phyloP scores from a whole-genome alignment of 2,329 filamentous ascomycete genomes.

The Ascochyta viciae-villosae region DNA sequence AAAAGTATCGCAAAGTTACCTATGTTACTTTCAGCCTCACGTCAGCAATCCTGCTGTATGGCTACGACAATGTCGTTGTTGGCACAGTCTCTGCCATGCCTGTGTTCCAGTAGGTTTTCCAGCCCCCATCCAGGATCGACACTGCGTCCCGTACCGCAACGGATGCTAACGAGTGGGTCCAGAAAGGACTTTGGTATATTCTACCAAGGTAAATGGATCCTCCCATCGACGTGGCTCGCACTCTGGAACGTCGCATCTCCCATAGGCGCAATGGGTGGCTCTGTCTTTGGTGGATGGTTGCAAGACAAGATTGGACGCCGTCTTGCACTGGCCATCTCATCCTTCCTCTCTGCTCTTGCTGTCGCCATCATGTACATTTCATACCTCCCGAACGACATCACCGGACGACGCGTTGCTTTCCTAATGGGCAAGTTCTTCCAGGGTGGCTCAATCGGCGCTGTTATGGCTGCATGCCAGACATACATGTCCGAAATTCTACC shows the following conservation, averaged over 20 bases:
- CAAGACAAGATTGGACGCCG: slow-evolving; percentile 38
- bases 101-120: slow-evolving; percentile 33
- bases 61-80: slow-evolving; percentile 42
- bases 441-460: slow-evolving; percentile 55
- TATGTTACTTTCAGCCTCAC: slow-evolving; percentile 34
- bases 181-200: slow-evolving; percentile 37
- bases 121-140: neutral
- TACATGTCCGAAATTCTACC: slow-evolving; percentile 62
- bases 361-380: slow-evolving; percentile 41
- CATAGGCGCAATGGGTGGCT: slow-evolving; percentile 38
- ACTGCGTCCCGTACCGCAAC: neutral
- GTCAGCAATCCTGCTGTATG: slow-evolving; percentile 39
- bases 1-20: slow-evolving; percentile 39
- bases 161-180: neutral
- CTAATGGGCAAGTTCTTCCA: slow-evolving; percentile 57
- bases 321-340: slow-evolving; percentile 27
- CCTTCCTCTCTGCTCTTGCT: slow-evolving; percentile 37
- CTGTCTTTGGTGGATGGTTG: slow-evolving; percentile 35
- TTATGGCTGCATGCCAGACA: slow-evolving; percentile 51
- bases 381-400: slow-evolving; percentile 32
- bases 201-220: slow-evolving; percentile 36
- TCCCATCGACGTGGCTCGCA: slow-evolving; percentile 39
- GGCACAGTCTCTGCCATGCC: slow-evolving; percentile 41
- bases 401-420: slow-evolving; percentile 46
- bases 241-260: slow-evolving; percentile 39